A percentile compares a stretch with the other conserved stretches of the same genome.
These are phyloP conservation scores for Rhododendron simsii DNA, from an alignment of 148 eudicot genomes.

Conservation along the genomic window DNA sequence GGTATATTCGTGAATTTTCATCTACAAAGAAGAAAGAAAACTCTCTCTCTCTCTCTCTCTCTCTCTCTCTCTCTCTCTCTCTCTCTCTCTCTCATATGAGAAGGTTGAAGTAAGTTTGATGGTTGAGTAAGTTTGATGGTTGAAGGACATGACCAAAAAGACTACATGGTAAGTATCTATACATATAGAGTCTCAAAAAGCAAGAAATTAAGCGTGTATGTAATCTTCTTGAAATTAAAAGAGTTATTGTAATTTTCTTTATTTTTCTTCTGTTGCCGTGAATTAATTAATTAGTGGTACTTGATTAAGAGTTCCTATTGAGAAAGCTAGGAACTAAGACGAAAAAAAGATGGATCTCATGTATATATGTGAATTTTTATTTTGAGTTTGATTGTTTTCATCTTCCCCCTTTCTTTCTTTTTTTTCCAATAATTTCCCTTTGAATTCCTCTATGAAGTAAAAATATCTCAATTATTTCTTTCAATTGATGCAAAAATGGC, in stretches of 20 bases:
- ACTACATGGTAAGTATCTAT: background rate
- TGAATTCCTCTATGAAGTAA: too few relatives aligned
- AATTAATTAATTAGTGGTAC: background rate
- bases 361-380: background rate
- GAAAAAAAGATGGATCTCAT: background rate
- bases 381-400: background rate
- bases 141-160: background rate
- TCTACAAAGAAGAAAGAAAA: slow-evolving; percentile 4
- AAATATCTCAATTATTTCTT: too few relatives aligned
- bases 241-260: background rate
- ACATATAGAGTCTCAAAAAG: background rate
- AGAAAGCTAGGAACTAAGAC: background rate
- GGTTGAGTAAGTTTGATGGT: slow-evolving; percentile 3
- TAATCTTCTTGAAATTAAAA: background rate
- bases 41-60: background rate
- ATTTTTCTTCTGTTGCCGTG: background rate
- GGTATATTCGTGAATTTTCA: slow-evolving; percentile 8
- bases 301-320: background rate
- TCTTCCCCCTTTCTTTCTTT: background rate
- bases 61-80: too few relatives aligned
- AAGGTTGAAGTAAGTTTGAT: background rate
- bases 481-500: background rate
- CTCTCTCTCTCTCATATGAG: background rate
- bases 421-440: background rate
- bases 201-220: background rate